Conservation (phyloP, 2,329 filamentous ascomycete genomes). For the Fusarium sp. region DNA sequence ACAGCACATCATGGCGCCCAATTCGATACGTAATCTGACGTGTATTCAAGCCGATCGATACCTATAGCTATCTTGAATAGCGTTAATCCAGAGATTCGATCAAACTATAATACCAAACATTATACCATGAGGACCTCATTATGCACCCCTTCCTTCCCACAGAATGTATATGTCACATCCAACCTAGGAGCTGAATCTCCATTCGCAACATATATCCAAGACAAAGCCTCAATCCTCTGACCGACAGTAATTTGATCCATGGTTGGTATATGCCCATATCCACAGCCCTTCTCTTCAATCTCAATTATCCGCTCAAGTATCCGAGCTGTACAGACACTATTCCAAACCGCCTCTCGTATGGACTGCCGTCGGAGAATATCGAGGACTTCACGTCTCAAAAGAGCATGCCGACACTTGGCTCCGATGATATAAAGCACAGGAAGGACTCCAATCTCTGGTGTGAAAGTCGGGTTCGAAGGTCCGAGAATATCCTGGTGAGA, state of each 20-base stretch:
- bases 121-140: neutral
- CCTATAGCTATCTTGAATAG: too few relatives aligned
- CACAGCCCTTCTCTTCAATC: neutral
- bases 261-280: too few relatives aligned
- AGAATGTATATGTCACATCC: neutral
- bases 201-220: neutral
- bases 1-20: too few relatives aligned
- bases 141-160: neutral
- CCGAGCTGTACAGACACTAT: neutral
- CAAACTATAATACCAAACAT: too few relatives aligned
- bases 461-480: neutral
- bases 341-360: neutral
- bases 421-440: constrained; percentile 1
- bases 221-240: neutral
- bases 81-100: too few relatives aligned
- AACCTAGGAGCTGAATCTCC: neutral
- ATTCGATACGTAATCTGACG: too few relatives aligned
- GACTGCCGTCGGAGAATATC: neutral
- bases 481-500: neutral
- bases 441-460: neutral
- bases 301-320: neutral
- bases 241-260: neutral
- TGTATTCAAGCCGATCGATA: too few relatives aligned
- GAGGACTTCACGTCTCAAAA: neutral
- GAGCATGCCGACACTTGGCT: neutral